Conservation (phyloP, 495 filamentous ascomycete species). For the Zalerion maritima region DNA sequence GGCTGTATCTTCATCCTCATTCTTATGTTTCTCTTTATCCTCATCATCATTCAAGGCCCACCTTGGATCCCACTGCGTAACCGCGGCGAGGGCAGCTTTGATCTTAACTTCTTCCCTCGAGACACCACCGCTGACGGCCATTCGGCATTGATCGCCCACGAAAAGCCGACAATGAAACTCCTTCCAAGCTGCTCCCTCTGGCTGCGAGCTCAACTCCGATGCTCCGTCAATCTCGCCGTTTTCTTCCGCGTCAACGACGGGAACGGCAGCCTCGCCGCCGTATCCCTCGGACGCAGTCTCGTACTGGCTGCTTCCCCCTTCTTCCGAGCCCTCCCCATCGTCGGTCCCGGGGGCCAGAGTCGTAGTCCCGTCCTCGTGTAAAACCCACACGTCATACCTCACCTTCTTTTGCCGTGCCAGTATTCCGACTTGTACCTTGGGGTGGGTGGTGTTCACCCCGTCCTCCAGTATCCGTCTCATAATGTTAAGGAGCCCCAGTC, state of each 20-base stretch:
- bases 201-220: no score
- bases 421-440: conserved; percentile 53
- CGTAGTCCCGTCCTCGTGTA: conserved; percentile 6
- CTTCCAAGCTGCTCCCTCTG: conserved; percentile 3
- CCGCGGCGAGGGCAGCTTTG: conserved; percentile 39
- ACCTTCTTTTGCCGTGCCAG: conserved; percentile 38
- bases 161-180: conserved; percentile 34
- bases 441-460: conserved; percentile 51
- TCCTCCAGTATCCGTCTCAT: conserved; percentile 45
- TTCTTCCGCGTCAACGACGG: no score
- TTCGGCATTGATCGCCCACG: conserved; percentile 33
- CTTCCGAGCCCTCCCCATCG: conserved; percentile 4
- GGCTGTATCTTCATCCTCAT: neutral
- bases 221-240: no score
- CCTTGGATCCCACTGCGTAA: conserved; percentile 11
- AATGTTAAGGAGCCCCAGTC: conserved; percentile 48
- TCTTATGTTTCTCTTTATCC: neutral
- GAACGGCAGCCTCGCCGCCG: neutral
- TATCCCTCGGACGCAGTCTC: conserved; percentile 3
- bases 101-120: conserved; percentile 40
- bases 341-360: no score
- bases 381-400: conserved; percentile 23
- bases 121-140: conserved; percentile 29
- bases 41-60: conserved; percentile 1
- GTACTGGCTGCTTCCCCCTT: no score